These are phyloP conservation scores for Eragrostis nindensis DNA, from an alignment of 176 grass and related monocot species.

Conservation along the genomic window DNA sequence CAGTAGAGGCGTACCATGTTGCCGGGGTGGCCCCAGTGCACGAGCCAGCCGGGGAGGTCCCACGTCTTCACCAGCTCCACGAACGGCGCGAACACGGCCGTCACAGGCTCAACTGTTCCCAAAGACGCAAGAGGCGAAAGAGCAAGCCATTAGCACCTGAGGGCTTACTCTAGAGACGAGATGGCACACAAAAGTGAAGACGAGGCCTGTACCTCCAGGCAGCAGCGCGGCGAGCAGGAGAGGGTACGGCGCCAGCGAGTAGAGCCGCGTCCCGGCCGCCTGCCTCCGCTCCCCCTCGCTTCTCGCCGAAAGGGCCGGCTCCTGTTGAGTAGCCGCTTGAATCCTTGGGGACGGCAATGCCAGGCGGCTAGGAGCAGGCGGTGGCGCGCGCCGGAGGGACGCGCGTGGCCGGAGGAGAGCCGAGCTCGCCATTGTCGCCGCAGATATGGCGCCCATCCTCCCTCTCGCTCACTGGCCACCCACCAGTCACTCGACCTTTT, in stretches of 20 bases:
- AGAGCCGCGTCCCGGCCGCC: conserved; percentile 40
- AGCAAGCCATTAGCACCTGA: not conserved
- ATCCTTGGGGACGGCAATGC: not conserved
- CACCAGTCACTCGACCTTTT: not conserved
- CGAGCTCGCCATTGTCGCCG: conserved; percentile 56
- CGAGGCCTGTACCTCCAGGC: conserved; percentile 55
- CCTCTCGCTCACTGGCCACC: not conserved
- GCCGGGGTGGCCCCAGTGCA: conserved; percentile 96
- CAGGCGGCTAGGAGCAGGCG: not conserved
- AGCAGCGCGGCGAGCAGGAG: conserved; percentile 69
- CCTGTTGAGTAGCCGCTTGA: not conserved
- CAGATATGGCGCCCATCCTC: conserved; percentile 41
- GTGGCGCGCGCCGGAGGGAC: not conserved
- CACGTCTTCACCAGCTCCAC: conserved; percentile 81
- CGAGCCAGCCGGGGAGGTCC: conserved; percentile 77
- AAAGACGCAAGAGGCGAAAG: not conserved
- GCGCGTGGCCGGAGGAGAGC: conserved; percentile 41
- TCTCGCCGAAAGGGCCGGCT: not conserved
- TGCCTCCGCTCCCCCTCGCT: conserved; percentile 22
- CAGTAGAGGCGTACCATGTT: conserved; percentile 68
- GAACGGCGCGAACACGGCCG: conserved; percentile 75
- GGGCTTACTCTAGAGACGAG: not conserved
- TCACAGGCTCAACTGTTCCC: conserved; percentile 45
- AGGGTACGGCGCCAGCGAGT: conserved; percentile 75
- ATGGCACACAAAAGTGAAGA: not conserved